Conservation (phyloP, 768 basidiomycete species). For the Auricularia cornea region DNA sequence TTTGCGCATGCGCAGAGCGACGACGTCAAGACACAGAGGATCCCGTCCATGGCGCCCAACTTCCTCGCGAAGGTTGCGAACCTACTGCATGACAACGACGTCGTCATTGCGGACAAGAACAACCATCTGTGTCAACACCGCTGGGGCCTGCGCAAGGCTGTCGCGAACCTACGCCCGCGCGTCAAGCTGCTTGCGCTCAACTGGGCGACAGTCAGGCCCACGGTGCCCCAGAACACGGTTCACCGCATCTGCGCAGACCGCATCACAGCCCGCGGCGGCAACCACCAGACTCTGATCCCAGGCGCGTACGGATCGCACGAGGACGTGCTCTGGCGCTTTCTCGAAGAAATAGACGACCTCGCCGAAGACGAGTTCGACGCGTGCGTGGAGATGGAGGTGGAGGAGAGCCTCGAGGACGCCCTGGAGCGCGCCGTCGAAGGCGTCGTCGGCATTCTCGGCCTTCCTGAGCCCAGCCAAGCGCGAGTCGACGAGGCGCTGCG, state of each 20-base stretch:
- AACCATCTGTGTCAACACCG: not conserved
- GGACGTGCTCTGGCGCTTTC: not conserved
- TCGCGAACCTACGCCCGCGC: not conserved
- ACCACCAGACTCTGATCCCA: not conserved
- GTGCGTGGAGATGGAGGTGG: not conserved
- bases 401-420: constrained; percentile 29
- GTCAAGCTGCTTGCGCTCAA: not conserved
- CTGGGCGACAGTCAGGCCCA: not conserved
- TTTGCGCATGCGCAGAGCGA: not conserved
- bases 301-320: not conserved
- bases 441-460: constrained; percentile 43
- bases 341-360: not conserved
- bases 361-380: not conserved
- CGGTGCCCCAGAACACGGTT: not conserved
- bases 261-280: not conserved
- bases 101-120: not conserved
- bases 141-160: not conserved
- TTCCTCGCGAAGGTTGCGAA: not conserved
- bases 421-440: constrained; percentile 53
- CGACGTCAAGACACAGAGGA: not conserved
- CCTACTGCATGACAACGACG: not conserved
- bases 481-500: constrained; percentile 44
- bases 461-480: constrained; percentile 46
- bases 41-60: not conserved
- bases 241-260: not conserved